A percentile compares a stretch with the other conserved stretches of the same genome.
These are phyloP conservation scores for Elsinoe fawcettii DNA, from an alignment of 2,329 filamentous ascomycete genomes.

Conservation along the genomic window DNA sequence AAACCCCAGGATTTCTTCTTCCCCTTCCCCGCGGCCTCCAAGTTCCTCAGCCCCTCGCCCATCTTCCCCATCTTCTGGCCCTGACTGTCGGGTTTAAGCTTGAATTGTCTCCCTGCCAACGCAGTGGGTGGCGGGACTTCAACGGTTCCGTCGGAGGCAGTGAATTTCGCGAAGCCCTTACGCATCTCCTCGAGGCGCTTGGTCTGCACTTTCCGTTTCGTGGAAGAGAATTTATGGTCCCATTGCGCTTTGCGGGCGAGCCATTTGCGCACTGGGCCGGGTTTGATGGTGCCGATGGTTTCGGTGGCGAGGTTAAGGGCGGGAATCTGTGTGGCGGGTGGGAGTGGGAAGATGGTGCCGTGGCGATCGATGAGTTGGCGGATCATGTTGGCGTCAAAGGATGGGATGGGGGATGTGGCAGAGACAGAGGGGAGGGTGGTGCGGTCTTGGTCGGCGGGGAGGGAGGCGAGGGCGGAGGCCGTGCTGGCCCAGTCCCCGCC, in stretches of 20 bases:
- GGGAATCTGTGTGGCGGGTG: slow-evolving; percentile 55
- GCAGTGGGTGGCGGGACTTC: slow-evolving; percentile 80
- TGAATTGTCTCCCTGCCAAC: slow-evolving; percentile 57
- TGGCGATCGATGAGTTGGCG: slow-evolving; percentile 76
- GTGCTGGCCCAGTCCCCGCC: slow-evolving; percentile 18
- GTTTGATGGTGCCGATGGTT: slow-evolving; percentile 71
- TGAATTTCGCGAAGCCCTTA: slow-evolving; percentile 61
- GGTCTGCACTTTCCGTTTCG: slow-evolving; percentile 65
- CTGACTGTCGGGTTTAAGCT: slow-evolving; percentile 24
- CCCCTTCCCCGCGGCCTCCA: slow-evolving; percentile 32
- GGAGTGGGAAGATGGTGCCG: slow-evolving; percentile 64
- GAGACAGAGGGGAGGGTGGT: slow-evolving; percentile 56
- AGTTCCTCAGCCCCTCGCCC: slow-evolving; percentile 15
- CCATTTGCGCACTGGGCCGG: slow-evolving; percentile 75
- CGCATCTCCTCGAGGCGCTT: slow-evolving; percentile 64
- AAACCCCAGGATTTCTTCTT: slow-evolving; percentile 62
- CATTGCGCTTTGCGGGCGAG: slow-evolving; percentile 63
- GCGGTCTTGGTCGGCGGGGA: slow-evolving; percentile 13
- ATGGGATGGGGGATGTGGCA: slow-evolving; percentile 73
- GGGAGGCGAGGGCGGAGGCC: slow-evolving; percentile 16
- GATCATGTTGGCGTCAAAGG: slow-evolving; percentile 82
- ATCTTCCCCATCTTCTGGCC: slow-evolving; percentile 42
- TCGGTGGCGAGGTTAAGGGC: slow-evolving; percentile 56
- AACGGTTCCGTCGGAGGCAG: slow-evolving; percentile 39
- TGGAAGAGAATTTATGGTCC: slow-evolving; percentile 62